A percentile compares a stretch with the other conserved stretches of the same genome.
phyloP scores from a whole-genome alignment of 1,284 basidiomycete species.

The Bondarzewia mesenterica region DNA sequence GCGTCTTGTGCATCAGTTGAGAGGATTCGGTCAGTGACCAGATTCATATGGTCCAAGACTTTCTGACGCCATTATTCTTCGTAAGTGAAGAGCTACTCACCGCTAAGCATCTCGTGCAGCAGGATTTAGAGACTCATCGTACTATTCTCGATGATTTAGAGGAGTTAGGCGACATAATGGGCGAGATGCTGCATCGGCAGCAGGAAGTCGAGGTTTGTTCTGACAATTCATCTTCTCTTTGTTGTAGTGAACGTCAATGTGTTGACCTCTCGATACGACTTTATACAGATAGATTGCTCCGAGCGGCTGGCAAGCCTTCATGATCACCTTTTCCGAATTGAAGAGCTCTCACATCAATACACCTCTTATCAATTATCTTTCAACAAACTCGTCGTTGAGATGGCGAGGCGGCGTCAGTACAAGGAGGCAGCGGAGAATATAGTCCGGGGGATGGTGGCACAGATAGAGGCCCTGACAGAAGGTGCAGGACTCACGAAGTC shows the following conservation, averaged over 20 bases:
- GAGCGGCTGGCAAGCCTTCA: slow-evolving; percentile 48
- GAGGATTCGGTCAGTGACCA: slow-evolving; percentile 41
- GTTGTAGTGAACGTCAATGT: not conserved
- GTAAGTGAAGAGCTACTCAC: slow-evolving; percentile 40
- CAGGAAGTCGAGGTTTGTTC: slow-evolving; percentile 50
- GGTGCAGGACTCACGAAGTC: no score
- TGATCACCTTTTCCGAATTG: slow-evolving; percentile 49
- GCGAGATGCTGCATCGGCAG: slow-evolving; percentile 63
- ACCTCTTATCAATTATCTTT: slow-evolving; percentile 63
- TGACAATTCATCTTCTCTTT: not conserved
- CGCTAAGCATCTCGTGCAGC: slow-evolving; percentile 33
- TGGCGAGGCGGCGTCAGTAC: slow-evolving; percentile 59
- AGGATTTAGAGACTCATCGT: slow-evolving; percentile 39
- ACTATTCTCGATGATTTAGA: slow-evolving; percentile 56
- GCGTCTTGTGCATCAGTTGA: slow-evolving; percentile 43
- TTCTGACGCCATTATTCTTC: not conserved
- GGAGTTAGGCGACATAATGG: slow-evolving; percentile 69
- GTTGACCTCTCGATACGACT: no score
- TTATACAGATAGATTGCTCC: slow-evolving; percentile 38
- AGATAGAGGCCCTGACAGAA: slow-evolving; percentile 54
- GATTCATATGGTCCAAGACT: not conserved
- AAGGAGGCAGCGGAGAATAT: slow-evolving; percentile 56
- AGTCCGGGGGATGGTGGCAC: slow-evolving; percentile 52
- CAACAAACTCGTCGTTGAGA: slow-evolving; percentile 62
- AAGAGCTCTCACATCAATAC: slow-evolving; percentile 56